Conservation (phyloP, 345 rosid species). For the Capsella bursapastoris region DNA sequence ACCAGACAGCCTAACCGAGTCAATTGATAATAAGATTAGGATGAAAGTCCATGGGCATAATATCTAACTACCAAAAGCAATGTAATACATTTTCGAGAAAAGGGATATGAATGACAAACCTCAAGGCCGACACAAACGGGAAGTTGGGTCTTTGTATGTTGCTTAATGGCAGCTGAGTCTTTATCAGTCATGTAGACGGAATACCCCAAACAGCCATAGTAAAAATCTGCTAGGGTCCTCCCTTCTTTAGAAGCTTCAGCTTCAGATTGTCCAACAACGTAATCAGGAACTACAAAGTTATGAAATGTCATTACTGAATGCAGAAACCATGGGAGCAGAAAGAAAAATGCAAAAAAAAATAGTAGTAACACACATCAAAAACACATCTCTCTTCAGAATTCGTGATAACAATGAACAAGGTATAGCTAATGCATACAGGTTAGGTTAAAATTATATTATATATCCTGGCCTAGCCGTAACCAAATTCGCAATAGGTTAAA, state of each 20-base stretch:
- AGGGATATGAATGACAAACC: slow-evolving; percentile 46
- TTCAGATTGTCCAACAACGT: slow-evolving; percentile 55
- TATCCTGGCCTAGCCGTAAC: neutral
- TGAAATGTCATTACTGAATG: neutral
- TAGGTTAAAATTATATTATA: too few relatives aligned
- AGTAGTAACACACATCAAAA: neutral
- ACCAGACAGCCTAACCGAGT: neutral
- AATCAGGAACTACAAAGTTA: slow-evolving; percentile 48
- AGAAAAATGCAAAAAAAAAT: too few relatives aligned
- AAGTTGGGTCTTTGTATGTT: slow-evolving; percentile 47
- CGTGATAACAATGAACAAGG: neutral
- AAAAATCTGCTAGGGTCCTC: slow-evolving; percentile 49
- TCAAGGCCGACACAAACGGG: slow-evolving; percentile 69
- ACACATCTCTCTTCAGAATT: neutral
- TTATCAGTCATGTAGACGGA: slow-evolving; percentile 52
- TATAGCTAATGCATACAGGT: neutral
- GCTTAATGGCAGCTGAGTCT: slow-evolving; percentile 49
- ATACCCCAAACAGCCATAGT: slow-evolving; percentile 72
- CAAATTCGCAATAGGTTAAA: neutral
- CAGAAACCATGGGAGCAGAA: too few relatives aligned
- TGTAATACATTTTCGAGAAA: neutral
- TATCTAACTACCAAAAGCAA: neutral
- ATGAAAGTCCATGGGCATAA: neutral
- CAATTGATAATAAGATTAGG: neutral
- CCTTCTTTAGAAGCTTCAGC: slow-evolving; percentile 55